A percentile compares a stretch with the other conserved stretches of the same genome.
Evolutionary conservation across 345 rosid genomes (phyloP).

Genomic region (Geranium brycei): DNA sequence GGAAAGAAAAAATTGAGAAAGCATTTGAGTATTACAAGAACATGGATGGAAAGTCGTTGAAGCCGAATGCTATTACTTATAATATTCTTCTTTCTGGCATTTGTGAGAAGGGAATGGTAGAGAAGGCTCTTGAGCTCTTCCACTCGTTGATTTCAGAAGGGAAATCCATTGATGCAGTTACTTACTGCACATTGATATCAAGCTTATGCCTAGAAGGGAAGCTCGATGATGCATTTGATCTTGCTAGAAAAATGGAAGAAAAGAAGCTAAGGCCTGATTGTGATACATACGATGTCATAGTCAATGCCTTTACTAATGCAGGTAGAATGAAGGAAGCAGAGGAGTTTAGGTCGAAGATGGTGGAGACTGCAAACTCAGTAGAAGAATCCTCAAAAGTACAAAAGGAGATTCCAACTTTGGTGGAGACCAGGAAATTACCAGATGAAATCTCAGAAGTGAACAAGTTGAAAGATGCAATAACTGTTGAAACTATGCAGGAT

Average conservation of each 20-base stretch:
- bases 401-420: constrained; percentile 2
- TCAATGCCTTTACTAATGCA: constrained; percentile 36
- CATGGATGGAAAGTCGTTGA: constrained; percentile 55
- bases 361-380: constrained; percentile 26
- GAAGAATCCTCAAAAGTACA: constrained; percentile 16
- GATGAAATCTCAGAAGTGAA: no score
- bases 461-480: constrained; percentile 8
- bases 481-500: constrained; percentile 21
- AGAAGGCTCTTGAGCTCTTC: constrained; percentile 75
- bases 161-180: constrained; percentile 40
- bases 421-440: no score
- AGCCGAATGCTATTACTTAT: constrained; percentile 48
- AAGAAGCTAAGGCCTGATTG: constrained; percentile 49
- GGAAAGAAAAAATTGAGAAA: constrained; percentile 55
- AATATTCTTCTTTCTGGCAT: constrained; percentile 73
- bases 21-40: constrained; percentile 72
- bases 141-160: constrained; percentile 46
- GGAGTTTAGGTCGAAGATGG: constrained; percentile 36
- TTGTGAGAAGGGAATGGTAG: constrained; percentile 60
- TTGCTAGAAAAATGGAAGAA: constrained; percentile 52
- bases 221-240: constrained; percentile 61
- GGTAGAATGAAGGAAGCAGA: constrained; percentile 48
- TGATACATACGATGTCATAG: constrained; percentile 50
- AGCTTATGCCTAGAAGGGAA: constrained; percentile 53
- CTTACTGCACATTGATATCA: constrained; percentile 73